Conservation (phyloP, 1,139 yeast genomes). For the Yarrowia galli region DNA sequence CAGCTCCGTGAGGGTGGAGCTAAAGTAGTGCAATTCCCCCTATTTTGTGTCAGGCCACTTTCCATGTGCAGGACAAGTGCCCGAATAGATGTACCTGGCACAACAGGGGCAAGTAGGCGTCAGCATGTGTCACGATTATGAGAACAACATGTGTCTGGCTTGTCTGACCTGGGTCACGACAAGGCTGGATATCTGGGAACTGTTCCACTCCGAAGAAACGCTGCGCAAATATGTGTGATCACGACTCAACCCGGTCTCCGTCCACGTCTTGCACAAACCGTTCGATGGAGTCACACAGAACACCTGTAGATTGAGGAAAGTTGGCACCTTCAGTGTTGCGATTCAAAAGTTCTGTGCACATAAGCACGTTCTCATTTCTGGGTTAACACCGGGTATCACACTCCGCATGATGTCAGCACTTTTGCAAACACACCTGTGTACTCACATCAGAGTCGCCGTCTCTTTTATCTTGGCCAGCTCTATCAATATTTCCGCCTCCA, state of each 20-base stretch:
- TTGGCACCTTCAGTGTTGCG: background rate
- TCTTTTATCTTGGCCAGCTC: slow-evolving; percentile 28
- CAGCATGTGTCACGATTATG: no score
- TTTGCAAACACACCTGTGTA: background rate
- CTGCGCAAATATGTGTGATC: no score
- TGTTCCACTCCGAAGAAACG: no score
- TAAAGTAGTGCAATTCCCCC: background rate
- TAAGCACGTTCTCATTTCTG: slow-evolving; percentile 22
- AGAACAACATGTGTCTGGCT: no score
- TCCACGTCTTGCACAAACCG: background rate
- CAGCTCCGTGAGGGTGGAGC: background rate
- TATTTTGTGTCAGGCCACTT: background rate
- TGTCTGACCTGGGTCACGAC: no score
- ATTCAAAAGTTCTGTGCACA: slow-evolving; percentile 1
- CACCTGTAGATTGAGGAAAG: background rate
- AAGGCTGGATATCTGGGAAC: no score
- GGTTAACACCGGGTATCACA: background rate
- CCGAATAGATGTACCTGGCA: no score
- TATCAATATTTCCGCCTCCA: slow-evolving; percentile 15
- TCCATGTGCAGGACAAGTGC: no score
- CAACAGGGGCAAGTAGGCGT: no score
- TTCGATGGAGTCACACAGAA: slow-evolving; percentile 6
- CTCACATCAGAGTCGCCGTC: slow-evolving; percentile 16
- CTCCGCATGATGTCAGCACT: no score
- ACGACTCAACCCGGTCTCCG: background rate